A percentile compares a stretch with the other conserved stretches of the same genome.
phyloP scores from a whole-genome alignment of 2,329 filamentous ascomycete species.

The Claviceps sorghi region DNA sequence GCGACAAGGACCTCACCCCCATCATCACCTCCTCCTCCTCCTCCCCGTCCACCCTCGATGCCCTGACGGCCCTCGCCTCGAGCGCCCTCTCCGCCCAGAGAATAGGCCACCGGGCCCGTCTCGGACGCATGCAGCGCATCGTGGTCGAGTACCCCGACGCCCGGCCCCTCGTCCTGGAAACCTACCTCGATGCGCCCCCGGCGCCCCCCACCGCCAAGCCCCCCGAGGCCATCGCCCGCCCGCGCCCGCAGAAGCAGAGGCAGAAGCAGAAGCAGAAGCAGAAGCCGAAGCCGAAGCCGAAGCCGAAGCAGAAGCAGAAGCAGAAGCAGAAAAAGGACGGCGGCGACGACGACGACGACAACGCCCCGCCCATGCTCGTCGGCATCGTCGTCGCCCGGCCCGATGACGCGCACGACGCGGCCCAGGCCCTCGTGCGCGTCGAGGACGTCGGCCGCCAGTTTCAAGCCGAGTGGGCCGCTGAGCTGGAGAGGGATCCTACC shows the following conservation, averaged over 20 bases:
- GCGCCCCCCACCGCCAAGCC: neutral
- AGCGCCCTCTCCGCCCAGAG: constrained; percentile 39
- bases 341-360: constrained; percentile 8
- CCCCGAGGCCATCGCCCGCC: neutral
- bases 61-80: constrained; percentile 38
- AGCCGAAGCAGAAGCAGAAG: neutral
- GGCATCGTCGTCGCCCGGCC: constrained; percentile 38
- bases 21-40: constrained; percentile 40
- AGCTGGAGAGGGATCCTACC: constrained; percentile 13
- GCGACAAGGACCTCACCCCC: constrained; percentile 41
- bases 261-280: neutral
- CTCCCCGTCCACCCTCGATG: constrained; percentile 27
- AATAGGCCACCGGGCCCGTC: constrained; percentile 35
- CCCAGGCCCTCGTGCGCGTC: constrained; percentile 35
- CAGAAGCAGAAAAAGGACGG: neutral
- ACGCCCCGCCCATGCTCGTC: constrained; percentile 37
- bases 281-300: neutral
- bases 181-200: constrained; percentile 29
- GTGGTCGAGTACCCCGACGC: constrained; percentile 40
- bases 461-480: constrained; percentile 35
- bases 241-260: neutral
- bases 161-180: constrained; percentile 28
- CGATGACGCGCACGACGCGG: constrained; percentile 34
- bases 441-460: constrained; percentile 41
- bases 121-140: constrained; percentile 40